phyloP scores from a whole-genome alignment of 2,329 filamentous ascomycete species.

The Ophiocordyceps unilateralis region DNA sequence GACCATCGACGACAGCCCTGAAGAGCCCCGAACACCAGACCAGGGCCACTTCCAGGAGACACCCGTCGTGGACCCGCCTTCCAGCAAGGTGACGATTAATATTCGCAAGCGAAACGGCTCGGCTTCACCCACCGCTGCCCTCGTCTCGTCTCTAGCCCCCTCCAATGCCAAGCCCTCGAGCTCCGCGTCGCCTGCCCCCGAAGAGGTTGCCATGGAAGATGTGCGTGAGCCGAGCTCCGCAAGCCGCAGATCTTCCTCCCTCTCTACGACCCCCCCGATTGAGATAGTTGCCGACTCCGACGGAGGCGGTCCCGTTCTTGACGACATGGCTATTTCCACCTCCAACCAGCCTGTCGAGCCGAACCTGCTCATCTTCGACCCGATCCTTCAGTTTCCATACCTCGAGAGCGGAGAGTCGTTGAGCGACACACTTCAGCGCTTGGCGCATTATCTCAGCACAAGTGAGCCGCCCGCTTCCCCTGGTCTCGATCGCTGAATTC shows the following conservation, averaged over 20 bases:
- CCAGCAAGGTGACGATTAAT: slow-evolving; percentile 44
- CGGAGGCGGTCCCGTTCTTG: slow-evolving; percentile 8
- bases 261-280: slow-evolving; percentile 21
- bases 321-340: slow-evolving; percentile 15
- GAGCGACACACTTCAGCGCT: slow-evolving; percentile 15
- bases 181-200: neutral
- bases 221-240: neutral
- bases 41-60: slow-evolving; percentile 11
- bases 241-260: neutral
- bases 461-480: slow-evolving; percentile 7
- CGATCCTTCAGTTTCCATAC: slow-evolving; percentile 29
- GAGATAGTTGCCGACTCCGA: slow-evolving; percentile 21
- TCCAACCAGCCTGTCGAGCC: slow-evolving; percentile 8
- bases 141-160: neutral
- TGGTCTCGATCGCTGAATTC: neutral
- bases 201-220: neutral
- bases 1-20: slow-evolving; percentile 12
- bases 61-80: slow-evolving; percentile 22
- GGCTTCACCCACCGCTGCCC: neutral
- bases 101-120: slow-evolving; percentile 23
- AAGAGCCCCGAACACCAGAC: slow-evolving; percentile 24
- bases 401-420: slow-evolving; percentile 14
- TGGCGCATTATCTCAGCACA: slow-evolving; percentile 18
- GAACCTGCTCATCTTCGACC: slow-evolving; percentile 17
- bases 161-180: neutral